These are phyloP conservation scores for Paracamarosporium sp. DNA, from an alignment of 2,329 filamentous ascomycete species.

Conservation along the genomic window DNA sequence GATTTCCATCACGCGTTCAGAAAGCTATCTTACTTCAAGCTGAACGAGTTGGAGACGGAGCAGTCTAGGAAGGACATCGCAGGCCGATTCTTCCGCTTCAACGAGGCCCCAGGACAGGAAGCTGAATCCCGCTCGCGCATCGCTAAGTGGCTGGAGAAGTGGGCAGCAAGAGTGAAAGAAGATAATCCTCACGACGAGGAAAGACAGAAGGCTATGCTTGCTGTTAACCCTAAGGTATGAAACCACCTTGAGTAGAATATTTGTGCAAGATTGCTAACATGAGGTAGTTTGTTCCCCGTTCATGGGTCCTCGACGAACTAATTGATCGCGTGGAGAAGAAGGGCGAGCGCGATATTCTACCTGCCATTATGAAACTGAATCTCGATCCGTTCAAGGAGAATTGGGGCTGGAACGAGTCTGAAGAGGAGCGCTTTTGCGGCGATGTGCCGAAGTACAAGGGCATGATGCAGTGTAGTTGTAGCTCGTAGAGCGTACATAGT, in stretches of 20 bases:
- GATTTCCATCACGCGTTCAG: constrained; percentile 97
- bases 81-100: constrained; percentile 78
- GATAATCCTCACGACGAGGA: constrained; percentile 68
- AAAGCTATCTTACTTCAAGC: constrained; percentile 69
- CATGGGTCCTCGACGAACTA: constrained; percentile 92
- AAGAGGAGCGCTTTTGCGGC: constrained; percentile 83
- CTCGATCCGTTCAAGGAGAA: constrained; percentile 82
- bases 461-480: constrained; percentile 94
- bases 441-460: constrained; percentile 81
- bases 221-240: constrained; percentile 79
- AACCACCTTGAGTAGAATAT: not conserved
- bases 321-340: constrained; percentile 88
- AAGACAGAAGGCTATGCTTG: constrained; percentile 77
- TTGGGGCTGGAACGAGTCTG: constrained; percentile 71
- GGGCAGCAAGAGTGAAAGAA: constrained; percentile 73
- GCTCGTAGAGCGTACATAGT: constrained; percentile 59
- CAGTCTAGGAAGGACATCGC: constrained; percentile 70
- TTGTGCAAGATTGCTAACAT: constrained; percentile 6
- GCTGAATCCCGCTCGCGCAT: constrained; percentile 71
- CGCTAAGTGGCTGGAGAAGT: constrained; percentile 80
- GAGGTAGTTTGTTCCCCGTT: constrained; percentile 76
- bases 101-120: constrained; percentile 63
- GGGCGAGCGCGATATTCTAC: constrained; percentile 79
- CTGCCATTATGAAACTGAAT: constrained; percentile 80
- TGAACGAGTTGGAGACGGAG: constrained; percentile 69